These are phyloP conservation scores for Ailanthus altissimus DNA, from an alignment of 345 rosid species.

Conservation along the genomic window DNA sequence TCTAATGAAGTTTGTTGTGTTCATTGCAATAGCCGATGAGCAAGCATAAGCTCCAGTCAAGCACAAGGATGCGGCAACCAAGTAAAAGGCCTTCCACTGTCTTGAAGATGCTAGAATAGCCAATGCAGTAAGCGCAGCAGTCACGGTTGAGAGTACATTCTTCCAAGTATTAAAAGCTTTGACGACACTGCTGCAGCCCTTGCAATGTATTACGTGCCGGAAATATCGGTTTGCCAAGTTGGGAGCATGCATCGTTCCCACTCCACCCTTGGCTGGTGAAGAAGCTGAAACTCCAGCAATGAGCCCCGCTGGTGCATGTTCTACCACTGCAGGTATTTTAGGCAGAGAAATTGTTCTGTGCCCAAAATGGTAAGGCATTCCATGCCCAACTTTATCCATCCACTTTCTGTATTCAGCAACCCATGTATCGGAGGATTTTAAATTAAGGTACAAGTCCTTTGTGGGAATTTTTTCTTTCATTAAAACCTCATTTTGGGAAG, in stretches of 20 bases:
- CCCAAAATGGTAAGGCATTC: conserved; percentile 95
- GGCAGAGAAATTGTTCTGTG: conserved; percentile 73
- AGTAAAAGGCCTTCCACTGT: conserved; percentile 69
- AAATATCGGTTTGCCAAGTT: conserved; percentile 79
- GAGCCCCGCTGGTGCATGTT: conserved; percentile 90
- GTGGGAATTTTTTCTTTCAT: conserved; percentile 87
- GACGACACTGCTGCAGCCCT: conserved; percentile 61
- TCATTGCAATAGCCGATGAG: conserved; percentile 59
- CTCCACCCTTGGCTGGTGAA: conserved; percentile 78
- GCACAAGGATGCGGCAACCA: conserved; percentile 58
- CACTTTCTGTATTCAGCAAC: conserved; percentile 89
- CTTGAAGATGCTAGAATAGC: conserved; percentile 67
- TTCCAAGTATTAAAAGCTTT: conserved; percentile 68
- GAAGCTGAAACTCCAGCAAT: conserved; percentile 73
- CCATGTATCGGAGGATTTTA: conserved; percentile 89
- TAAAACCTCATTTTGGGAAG: conserved; percentile 82
- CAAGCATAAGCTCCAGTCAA: conserved; percentile 64
- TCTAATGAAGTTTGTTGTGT: conserved; percentile 86
- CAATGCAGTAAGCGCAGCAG: conserved; percentile 48
- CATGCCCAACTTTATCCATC: conserved; percentile 98
- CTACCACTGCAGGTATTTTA: conserved; percentile 69
- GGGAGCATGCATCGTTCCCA: conserved; percentile 73
- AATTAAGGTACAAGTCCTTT: conserved; percentile 66
- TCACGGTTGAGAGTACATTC: conserved; percentile 47
- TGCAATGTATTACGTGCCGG: conserved; percentile 88